phyloP scores from a whole-genome alignment of 257 asterid genomes.

The Solanum neorickii region DNA sequence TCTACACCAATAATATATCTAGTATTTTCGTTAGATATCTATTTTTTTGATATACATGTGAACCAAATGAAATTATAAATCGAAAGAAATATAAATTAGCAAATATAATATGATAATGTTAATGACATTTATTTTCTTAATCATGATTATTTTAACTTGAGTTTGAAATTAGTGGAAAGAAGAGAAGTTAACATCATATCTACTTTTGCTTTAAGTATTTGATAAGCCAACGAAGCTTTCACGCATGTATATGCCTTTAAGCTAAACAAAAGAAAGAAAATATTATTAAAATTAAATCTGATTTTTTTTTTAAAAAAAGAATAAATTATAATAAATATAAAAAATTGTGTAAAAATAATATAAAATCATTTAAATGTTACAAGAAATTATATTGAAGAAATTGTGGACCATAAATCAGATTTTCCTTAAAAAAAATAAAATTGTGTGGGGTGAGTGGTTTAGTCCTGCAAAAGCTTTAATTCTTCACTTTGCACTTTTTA shows the following conservation, averaged over 20 bases:
- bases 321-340: background rate
- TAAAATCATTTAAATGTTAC: background rate
- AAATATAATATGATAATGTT: background rate
- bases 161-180: background rate
- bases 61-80: background rate
- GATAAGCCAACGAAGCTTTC: conserved; percentile 5
- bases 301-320: background rate
- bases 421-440: background rate
- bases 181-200: background rate
- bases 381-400: background rate
- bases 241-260: conserved; percentile 4
- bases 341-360: background rate
- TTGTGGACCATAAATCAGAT: background rate
- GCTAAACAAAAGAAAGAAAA: background rate
- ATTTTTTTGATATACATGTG: background rate
- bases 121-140: background rate
- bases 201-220: conserved; percentile 5
- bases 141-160: background rate
- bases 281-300: background rate
- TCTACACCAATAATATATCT: background rate
- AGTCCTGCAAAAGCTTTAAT: background rate
- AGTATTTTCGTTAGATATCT: background rate
- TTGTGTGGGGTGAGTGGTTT: background rate
- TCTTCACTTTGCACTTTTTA: background rate
- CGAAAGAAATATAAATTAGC: background rate